Evolutionary conservation across 1,139 yeast genomes (phyloP), one percentile per base, ranked within the genome.

Genomic region (Debaryomyces sp.): DNA sequence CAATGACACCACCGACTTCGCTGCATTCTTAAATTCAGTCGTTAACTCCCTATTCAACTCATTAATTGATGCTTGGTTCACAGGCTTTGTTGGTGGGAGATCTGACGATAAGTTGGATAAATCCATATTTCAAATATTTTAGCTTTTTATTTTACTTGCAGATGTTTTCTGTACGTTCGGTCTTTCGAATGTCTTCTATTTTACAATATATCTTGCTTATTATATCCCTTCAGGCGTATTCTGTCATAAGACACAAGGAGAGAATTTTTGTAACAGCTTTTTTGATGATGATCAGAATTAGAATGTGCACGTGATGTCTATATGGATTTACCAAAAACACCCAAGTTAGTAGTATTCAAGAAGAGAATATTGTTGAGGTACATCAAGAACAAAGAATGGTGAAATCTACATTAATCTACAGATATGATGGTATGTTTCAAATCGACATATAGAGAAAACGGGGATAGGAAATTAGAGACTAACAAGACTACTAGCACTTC

Each of bases 401-500:
- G 63, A 82, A 82, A 60, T 85, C 92, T 1, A 87, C 94, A 0
- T 70, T 86, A 47, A 82, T 87, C 27, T 87, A 84, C 63, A 77
- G 92, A 60, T 78, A 83, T 44, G 92, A 86, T 61, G 89, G 90
- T 81, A 73, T 46, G 87, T 77, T 40, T 30, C 7, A 21, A 30
- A 2, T 10, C 3, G 9, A 18, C 6, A 12, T 1, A 37, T 37
- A 2, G 17, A 23, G 13, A 37, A 37, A 30, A 10, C 12, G 6
- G 10, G n/a, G 38, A 30, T 10, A 43, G 26, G 22, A 37, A 18
- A 17, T 24, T 13, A 10, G 22, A 45, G 21, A 56, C 63, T 62
- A 58, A 61, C 60, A 26, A 12, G 18, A 13, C 21, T 22, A 42
- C 7, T 44, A 84, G 94, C 94, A 3, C 84, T 91, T 50, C 97